Conservation (phyloP, 2,329 filamentous ascomycete species). For the Cordyceps farinosa region DNA sequence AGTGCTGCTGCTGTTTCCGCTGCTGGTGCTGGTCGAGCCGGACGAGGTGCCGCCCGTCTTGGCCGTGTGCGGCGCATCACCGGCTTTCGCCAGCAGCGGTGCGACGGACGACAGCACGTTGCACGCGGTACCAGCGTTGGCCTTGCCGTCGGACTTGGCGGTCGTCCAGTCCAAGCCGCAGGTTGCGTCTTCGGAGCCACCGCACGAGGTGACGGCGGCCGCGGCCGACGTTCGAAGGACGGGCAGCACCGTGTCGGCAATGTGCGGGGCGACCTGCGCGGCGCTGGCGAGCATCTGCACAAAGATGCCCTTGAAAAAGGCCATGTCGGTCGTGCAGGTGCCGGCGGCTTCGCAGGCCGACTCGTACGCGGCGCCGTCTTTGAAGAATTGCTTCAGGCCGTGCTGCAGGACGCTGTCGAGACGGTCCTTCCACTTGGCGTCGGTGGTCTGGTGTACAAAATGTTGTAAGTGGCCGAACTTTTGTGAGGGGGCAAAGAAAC, state of each 20-base stretch:
- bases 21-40: slow-evolving; percentile 48
- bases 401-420: slow-evolving; percentile 38
- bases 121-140: slow-evolving; percentile 57
- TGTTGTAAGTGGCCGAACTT: neutral
- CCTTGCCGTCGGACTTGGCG: slow-evolving; percentile 50
- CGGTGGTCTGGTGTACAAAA: slow-evolving; percentile 38
- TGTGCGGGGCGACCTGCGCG: slow-evolving; percentile 52
- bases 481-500: neutral
- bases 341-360: slow-evolving; percentile 27
- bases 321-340: slow-evolving; percentile 61
- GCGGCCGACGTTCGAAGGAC: slow-evolving; percentile 49
- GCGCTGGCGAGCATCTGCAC: slow-evolving; percentile 53
- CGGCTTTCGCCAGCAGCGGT: slow-evolving; percentile 44
- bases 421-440: slow-evolving; percentile 48
- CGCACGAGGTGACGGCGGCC: slow-evolving; percentile 54
- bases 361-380: slow-evolving; percentile 53
- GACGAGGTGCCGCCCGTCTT: slow-evolving; percentile 49
- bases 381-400: slow-evolving; percentile 48
- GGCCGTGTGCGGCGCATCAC: slow-evolving; percentile 41
- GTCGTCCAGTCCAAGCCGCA: slow-evolving; percentile 55
- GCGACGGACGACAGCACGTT: slow-evolving; percentile 54
- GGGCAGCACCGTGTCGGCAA: slow-evolving; percentile 45
- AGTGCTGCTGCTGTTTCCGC: slow-evolving; percentile 49
- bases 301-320: slow-evolving; percentile 61
- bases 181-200: slow-evolving; percentile 41